phyloP scores from a whole-genome alignment of 805 yeast species.

The Metschnikowia bowlesiae region DNA sequence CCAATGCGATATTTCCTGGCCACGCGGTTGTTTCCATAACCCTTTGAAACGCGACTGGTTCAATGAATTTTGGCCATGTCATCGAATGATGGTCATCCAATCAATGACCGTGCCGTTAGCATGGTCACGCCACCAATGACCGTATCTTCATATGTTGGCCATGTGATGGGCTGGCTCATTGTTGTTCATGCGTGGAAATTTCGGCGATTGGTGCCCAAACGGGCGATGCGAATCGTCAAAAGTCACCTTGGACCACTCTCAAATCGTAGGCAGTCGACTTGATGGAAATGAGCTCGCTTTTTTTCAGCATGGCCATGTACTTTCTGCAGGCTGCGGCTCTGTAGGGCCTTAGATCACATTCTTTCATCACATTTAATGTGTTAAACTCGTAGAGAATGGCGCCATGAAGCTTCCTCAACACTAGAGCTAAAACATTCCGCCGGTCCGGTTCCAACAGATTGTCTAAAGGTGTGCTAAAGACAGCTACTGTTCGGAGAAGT shows the following conservation, averaged over 20 bases:
- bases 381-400: slow-evolving; percentile 18
- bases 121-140: too few relatives aligned
- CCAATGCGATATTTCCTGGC: too few relatives aligned
- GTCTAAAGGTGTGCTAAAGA: slow-evolving; percentile 11
- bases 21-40: too few relatives aligned
- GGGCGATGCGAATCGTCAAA: not conserved
- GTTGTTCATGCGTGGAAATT: too few relatives aligned
- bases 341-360: slow-evolving; percentile 9
- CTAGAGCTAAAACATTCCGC: slow-evolving; percentile 5
- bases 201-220: too few relatives aligned
- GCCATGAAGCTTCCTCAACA: slow-evolving; percentile 13
- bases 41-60: too few relatives aligned
- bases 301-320: not conserved
- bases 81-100: too few relatives aligned
- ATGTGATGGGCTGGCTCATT: too few relatives aligned
- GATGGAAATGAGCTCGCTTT: slow-evolving; percentile 1
- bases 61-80: too few relatives aligned
- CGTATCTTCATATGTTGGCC: too few relatives aligned
- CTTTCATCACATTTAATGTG: slow-evolving; percentile 19
- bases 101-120: too few relatives aligned
- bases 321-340: slow-evolving; percentile 5
- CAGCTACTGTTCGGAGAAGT: slow-evolving; percentile 3
- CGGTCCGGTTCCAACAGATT: slow-evolving; percentile 5
- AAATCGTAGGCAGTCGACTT: slow-evolving; percentile 4
- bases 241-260: not conserved